A percentile compares a stretch with the other conserved stretches of the same genome.
Conservation (phyloP, 2,329 filamentous ascomycete species). For the Blastomyces silverae region DNA sequence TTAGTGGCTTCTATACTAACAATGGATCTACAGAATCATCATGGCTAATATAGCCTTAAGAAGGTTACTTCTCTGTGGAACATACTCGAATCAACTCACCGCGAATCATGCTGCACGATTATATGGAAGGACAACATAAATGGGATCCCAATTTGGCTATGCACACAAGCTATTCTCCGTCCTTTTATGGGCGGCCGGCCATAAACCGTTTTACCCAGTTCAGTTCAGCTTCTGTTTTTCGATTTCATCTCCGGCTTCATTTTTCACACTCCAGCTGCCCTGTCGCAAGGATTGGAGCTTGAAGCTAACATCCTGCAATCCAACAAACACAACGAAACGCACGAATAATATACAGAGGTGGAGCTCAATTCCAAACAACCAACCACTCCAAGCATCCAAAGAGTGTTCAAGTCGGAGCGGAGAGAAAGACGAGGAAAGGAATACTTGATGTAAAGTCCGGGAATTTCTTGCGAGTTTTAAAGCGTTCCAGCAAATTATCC, state of each 20-base stretch:
- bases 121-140: neutral
- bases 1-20: neutral
- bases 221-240: neutral
- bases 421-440: neutral
- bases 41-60: neutral
- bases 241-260: neutral
- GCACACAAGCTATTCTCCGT: neutral
- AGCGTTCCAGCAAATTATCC: neutral
- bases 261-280: neutral
- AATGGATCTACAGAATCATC: neutral
- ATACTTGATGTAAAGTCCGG: neutral
- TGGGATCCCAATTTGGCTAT: slow-evolving; percentile 4
- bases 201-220: no score
- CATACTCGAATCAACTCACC: neutral
- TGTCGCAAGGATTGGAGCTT: neutral
- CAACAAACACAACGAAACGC: neutral
- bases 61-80: neutral
- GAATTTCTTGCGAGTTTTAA: neutral
- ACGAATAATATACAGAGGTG: neutral
- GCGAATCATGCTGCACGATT: neutral
- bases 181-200: neutral
- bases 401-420: neutral
- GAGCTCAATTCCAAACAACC: neutral
- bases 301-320: neutral
- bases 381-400: neutral